Conservation (phyloP, 495 filamentous ascomycete species). For the Penicillium silybi region DNA sequence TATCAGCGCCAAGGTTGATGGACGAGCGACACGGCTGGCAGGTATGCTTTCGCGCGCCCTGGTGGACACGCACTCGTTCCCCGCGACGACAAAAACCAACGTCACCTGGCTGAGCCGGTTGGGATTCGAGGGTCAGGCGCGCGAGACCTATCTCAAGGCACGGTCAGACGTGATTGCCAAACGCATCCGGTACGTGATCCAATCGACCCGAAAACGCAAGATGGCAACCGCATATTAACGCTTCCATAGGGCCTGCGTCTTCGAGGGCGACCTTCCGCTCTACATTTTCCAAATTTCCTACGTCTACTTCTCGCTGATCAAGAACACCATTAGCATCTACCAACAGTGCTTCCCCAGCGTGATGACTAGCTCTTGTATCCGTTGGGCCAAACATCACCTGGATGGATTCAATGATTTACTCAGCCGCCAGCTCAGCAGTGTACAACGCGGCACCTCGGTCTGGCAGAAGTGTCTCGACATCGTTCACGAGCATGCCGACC, state of each 20-base stretch:
- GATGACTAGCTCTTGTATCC: conserved; percentile 88
- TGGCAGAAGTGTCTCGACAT: conserved; percentile 82
- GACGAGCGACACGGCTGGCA: conserved; percentile 76
- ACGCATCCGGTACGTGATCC: conserved; percentile 63
- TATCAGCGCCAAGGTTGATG: conserved; percentile 83
- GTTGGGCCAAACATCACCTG: conserved; percentile 91
- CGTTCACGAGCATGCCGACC: conserved; percentile 72
- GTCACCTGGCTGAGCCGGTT: conserved; percentile 79
- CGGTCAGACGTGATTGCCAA: conserved; percentile 71
- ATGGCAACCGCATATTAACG: background rate
- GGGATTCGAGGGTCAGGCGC: conserved; percentile 83
- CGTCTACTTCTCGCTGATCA: conserved; percentile 91
- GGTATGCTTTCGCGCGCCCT: conserved; percentile 69
- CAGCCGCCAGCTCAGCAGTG: conserved; percentile 75
- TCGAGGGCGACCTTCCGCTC: conserved; percentile 83
- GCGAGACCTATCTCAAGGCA: conserved; percentile 80
- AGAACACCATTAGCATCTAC: conserved; percentile 84
- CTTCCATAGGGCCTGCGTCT: conserved; percentile 71
- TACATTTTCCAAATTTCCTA: conserved; percentile 97
- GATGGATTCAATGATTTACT: conserved; percentile 85
- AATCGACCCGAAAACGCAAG: background rate
- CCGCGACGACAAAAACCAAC: conserved; percentile 65
- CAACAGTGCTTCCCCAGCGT: conserved; percentile 81
- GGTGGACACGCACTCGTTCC: conserved; percentile 66
- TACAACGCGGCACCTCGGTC: conserved; percentile 61